Evolutionary conservation across 495 filamentous ascomycete genomes (phyloP), one percentile per base, ranked within the genome.

Genomic region (Penicillium silybi): DNA sequence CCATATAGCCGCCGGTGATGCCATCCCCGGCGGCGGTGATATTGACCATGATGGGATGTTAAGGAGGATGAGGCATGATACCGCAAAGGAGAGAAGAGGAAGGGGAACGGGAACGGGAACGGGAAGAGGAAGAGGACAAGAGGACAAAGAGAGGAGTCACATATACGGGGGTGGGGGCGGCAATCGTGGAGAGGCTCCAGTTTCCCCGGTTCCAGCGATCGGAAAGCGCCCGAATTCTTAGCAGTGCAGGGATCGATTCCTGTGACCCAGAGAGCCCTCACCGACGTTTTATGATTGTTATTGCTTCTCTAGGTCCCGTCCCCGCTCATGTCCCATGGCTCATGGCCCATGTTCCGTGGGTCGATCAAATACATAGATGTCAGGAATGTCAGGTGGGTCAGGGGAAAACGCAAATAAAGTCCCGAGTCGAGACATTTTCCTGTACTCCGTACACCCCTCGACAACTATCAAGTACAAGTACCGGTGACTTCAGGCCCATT

Each of bases 1-100:
- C 71, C 19, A 53, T 63, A 47, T 72, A 72, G 48, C 65, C 68
- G 38, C 73, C 73, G 45, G 71, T 71, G 56, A 76, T 72, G 53
- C 71, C 74, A 63, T 72, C 58, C 17, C 68, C 72, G 48, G 68
- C 62, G 35, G 67, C 58, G 51, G 49, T 60, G 48, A 54, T 57
- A 25, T 53, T 50, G 34, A 46, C 47, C 64, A 65, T 66, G 48
- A 45, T 17, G 15, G 17, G 7, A 48, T 45, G 29, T 58, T 38
- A 58, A 35, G 48, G 43, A 10, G 43, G 41, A 37, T 7, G 38
- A 29, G 27, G 34, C 65, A 68, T 70, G 20, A 27, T 48, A 15
- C n/a, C n/a, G n/a, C n/a, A n/a, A n/a, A 32, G 34, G 45, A 22
- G 9, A 1, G 26, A 41, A 46, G 32, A 44, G 17, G 50, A 49